Conservation (phyloP, 2,329 filamentous ascomycete species). For the Xylariaceae sp. region DNA sequence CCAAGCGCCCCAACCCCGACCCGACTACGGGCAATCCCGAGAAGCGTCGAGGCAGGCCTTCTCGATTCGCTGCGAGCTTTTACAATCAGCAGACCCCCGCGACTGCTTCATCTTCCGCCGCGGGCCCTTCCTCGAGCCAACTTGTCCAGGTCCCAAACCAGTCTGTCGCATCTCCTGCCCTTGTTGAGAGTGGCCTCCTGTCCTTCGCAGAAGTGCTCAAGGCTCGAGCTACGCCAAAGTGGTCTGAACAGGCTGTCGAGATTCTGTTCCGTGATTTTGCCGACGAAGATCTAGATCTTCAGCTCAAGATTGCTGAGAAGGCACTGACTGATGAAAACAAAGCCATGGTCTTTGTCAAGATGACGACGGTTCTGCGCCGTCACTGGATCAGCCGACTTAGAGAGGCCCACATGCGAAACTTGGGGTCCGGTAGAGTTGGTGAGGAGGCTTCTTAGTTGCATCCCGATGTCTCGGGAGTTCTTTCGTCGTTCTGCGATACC, state of each 20-base stretch:
- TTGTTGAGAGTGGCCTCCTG: conserved; percentile 36
- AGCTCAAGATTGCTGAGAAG: conserved; percentile 55
- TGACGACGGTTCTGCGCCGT: conserved; percentile 46
- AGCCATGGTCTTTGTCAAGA: conserved; percentile 59
- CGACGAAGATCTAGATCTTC: conserved; percentile 52
- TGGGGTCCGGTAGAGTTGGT: conserved; percentile 29
- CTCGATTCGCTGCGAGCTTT: conserved; percentile 31
- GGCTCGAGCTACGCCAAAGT: conserved; percentile 38
- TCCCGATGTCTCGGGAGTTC: too few species aligned
- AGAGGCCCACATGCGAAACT: conserved; percentile 40
- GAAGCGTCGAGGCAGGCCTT: conserved; percentile 32
- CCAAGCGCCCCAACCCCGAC: conserved; percentile 29
- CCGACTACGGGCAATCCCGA: conserved; percentile 20
- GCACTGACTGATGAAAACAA: conserved; percentile 55
- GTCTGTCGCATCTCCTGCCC: conserved; percentile 18
- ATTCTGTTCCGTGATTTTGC: conserved; percentile 55
- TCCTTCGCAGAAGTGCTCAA: conserved; percentile 40
- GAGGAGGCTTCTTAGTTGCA: conserved; percentile 20
- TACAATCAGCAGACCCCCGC: conserved; percentile 30
- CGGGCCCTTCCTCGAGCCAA: conserved; percentile 7
- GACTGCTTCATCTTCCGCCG: conserved; percentile 11
- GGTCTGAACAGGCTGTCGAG: conserved; percentile 55
- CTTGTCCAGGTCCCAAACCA: conserved; percentile 20
- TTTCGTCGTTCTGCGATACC: too few species aligned
- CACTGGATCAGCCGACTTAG: conserved; percentile 53